Evolutionary conservation across 2,329 filamentous ascomycete species (phyloP).

Genomic region (Colletotrichum musae): DNA sequence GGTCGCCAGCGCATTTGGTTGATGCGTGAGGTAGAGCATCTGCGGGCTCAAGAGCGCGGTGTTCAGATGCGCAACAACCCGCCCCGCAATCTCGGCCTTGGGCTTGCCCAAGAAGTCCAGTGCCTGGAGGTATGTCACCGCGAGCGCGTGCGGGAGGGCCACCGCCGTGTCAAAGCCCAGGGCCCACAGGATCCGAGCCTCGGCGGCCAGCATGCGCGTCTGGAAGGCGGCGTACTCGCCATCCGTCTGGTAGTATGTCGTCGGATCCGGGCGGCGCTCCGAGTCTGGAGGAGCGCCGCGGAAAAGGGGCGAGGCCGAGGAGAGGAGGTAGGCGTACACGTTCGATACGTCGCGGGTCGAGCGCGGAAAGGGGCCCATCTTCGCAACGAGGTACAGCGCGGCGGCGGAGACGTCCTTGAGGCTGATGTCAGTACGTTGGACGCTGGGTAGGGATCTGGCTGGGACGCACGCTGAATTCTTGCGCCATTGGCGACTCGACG

Average conservation of each 20-base stretch:
- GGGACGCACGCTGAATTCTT: conserved; percentile 68
- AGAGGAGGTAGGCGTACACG: conserved; percentile 86
- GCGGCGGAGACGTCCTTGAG: conserved; percentile 84
- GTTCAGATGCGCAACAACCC: conserved; percentile 86
- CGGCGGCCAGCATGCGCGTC: conserved; percentile 77
- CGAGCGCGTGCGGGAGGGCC: conserved; percentile 86
- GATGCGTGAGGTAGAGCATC: conserved; percentile 91
- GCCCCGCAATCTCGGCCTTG: conserved; percentile 70
- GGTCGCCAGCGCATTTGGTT: conserved; percentile 87
- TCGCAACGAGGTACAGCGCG: conserved; percentile 84
- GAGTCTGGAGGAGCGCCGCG: conserved; percentile 51
- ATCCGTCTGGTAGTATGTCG: conserved; percentile 80
- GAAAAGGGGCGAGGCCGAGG: conserved; percentile 70
- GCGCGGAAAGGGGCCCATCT: conserved; percentile 83
- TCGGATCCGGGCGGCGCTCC: conserved; percentile 57
- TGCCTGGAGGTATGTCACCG: conserved; percentile 92
- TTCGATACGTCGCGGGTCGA: conserved; percentile 86
- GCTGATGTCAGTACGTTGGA: neutral
- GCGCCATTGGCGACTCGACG: conserved; percentile 66
- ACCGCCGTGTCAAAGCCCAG: conserved; percentile 86
- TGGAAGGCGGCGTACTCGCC: conserved; percentile 77
- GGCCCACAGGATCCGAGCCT: conserved; percentile 81
- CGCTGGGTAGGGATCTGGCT: neutral
- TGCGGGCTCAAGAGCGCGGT: conserved; percentile 89
- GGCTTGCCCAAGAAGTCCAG: conserved; percentile 75